Base-by-base conservation (phyloP, 2,329 filamentous ascomycete genomes). In the Spiromastix sp. region DNA sequence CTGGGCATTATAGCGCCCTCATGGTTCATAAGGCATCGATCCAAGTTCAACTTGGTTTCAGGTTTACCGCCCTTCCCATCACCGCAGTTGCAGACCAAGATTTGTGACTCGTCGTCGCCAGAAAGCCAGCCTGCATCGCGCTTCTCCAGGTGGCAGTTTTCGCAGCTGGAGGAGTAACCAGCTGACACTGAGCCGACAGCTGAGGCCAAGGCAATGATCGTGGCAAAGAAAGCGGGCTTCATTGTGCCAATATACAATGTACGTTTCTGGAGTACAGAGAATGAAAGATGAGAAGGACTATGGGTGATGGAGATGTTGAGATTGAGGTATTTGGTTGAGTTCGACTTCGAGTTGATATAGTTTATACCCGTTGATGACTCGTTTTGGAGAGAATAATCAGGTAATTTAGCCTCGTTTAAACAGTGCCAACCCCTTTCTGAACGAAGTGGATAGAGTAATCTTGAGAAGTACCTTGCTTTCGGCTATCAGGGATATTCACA, bases 11-110 rank as follows among this genome's bases (percentile, higher is more conserved):
- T 31, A 18, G 19, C 5, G 5, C 29, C 29, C n/a, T 17, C 19
- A 15, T 31, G 11, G 18, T 31, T 31, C 29, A 31, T 31, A 31
- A 31, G 29, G 11, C 29, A 31, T 17, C 16, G 29, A 11, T 31
- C 16, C 29, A 31, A 31, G 29, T 31, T 18, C 29, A 31, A 17
- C 19, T 18, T 31, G n/a, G 29, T 31, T 13, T 13, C 16, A 31
- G 29, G 29, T 13, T 13, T 18, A 17, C 29, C 29, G 6, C 29
- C 29, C 29, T 31, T 7, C 29, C 29, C 29, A 31, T 31, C 29
- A 31, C 29, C 29, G 19, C 29, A 31, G 5, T 31, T 18, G 29
- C 29, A 31, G 6, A 31, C 19, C 29, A 31, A 17, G 18, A 31
- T 31, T 16, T 12, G 5, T 31, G 6, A 4, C n/a, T 31, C 6